Base-by-base conservation (phyloP, 148 eudicot species). In the Polygonum aviculare region DNA sequence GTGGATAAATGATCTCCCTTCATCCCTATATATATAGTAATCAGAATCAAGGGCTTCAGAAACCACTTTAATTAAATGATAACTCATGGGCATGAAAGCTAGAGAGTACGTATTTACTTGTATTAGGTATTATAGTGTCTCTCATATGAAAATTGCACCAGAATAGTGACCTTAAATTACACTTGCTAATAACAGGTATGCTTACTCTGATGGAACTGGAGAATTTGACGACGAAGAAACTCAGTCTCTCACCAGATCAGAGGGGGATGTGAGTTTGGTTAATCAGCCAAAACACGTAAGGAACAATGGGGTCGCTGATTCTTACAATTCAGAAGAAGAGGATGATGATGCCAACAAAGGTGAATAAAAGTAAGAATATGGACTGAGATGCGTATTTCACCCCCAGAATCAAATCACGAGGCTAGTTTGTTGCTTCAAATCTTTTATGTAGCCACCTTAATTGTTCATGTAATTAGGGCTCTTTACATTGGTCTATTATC, bases 171-270 rank as follows among this genome's bases (percentile, higher is more conserved):
- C 44, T 69, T 16, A 44, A 70, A 0, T 12, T 2, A 4, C 52
- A n/a, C 12, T 4, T 72, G 51, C 52, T 52, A 41, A 14, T 36
- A 8, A 41, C 74, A 94, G 98, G 55, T 94, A 94, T 63, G 96
- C 98, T 51, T 94, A 94, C 77, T 85, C 90, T 26, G 92, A 86
- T 44, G 86, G 80, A 78, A 77, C 78, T 63, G 97, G 85, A 76
- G 92, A 92, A n/a, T 79, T 73, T 2, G 88, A 84, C 40, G 96
- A 89, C 3, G 98, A 92, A 77, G 98, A 92, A 90, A 82, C 86
- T 59, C 89, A 94, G 82, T 78, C 94, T 33, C 87, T 94, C 18
- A 87, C 85, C 75, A 81, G 83, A 74, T 83, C 94, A 12, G 79
- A 79, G 75, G 95, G 95, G 2, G 94, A 91, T 77, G 79, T 92